Percentiles rank a stretch among this genome's conserved stretches.
Conservation (phyloP, 2,329 filamentous ascomycete species). For the Alternaria panax region DNA sequence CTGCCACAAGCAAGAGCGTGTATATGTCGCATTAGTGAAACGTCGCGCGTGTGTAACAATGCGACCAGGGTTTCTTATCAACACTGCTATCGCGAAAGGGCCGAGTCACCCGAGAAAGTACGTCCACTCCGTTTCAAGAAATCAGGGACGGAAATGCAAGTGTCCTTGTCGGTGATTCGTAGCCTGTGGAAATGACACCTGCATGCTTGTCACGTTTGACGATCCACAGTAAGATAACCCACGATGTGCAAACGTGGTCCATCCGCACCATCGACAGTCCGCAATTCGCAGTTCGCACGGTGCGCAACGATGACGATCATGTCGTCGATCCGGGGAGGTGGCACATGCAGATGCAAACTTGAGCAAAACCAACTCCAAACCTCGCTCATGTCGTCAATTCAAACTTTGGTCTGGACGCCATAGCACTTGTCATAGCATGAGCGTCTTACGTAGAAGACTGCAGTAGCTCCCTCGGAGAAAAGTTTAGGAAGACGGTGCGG, state of each 20-base stretch:
- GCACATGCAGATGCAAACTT: background rate
- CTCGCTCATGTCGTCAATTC: slow-evolving; percentile 5
- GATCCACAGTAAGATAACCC: slow-evolving; percentile 4
- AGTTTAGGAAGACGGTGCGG: slow-evolving; percentile 8
- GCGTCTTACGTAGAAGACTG: slow-evolving; percentile 14
- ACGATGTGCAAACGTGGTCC: slow-evolving; percentile 5
- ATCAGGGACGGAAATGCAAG: background rate
- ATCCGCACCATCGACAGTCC: background rate
- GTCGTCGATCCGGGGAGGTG: slow-evolving; percentile 19
- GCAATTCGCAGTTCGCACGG: background rate
- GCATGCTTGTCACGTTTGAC: background rate
- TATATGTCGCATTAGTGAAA: background rate
- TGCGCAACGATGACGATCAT: slow-evolving; percentile 24
- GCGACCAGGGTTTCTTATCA: background rate
- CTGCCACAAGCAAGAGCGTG: background rate
- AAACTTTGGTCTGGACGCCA: slow-evolving; percentile 7
- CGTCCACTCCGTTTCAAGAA: background rate
- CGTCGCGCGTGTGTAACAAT: background rate
- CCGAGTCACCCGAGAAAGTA: background rate
- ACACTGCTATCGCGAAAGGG: background rate
- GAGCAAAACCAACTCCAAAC: background rate
- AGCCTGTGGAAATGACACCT: background rate
- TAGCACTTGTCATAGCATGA: slow-evolving; percentile 15
- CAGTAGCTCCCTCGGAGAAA: slow-evolving; percentile 13
- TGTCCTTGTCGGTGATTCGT: background rate